These are phyloP conservation scores for Euptelea pleiosperma DNA, from an alignment of 164 flowering plant species.

Conservation along the genomic window DNA sequence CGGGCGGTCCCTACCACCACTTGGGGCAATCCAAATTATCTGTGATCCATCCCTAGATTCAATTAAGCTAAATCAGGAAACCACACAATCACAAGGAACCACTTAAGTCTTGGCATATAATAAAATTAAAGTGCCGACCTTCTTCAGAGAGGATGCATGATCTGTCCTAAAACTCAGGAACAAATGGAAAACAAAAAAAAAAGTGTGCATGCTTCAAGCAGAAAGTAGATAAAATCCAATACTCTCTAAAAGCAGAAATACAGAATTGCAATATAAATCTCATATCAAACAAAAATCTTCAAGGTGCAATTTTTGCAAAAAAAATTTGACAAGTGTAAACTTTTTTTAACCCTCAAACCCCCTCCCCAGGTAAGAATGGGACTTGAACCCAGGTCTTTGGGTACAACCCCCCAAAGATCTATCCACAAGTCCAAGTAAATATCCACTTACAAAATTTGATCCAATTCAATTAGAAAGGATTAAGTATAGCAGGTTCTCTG, in stretches of 20 bases:
- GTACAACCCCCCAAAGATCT: no score
- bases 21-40: constrained; percentile 97
- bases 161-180: background rate
- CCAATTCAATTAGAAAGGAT: no score
- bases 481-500: no score
- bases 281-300: no score
- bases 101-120: background rate
- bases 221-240: constrained; percentile 1
- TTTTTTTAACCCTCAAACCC: no score
- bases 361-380: no score
- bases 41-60: constrained; percentile 74
- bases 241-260: background rate
- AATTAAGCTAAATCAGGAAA: constrained; percentile 15
- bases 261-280: background rate
- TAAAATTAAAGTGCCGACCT: background rate
- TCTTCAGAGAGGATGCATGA: background rate
- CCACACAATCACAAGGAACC: background rate
- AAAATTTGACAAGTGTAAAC: no score
- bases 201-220: background rate
- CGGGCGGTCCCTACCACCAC: constrained; percentile 99
- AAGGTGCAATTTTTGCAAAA: no score
- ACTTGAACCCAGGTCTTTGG: no score
- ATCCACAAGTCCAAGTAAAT: no score
- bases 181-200: background rate
- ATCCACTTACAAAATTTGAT: no score